Base-by-base conservation (phyloP, 805 yeast species). In the Metschnikowia similis region DNA sequence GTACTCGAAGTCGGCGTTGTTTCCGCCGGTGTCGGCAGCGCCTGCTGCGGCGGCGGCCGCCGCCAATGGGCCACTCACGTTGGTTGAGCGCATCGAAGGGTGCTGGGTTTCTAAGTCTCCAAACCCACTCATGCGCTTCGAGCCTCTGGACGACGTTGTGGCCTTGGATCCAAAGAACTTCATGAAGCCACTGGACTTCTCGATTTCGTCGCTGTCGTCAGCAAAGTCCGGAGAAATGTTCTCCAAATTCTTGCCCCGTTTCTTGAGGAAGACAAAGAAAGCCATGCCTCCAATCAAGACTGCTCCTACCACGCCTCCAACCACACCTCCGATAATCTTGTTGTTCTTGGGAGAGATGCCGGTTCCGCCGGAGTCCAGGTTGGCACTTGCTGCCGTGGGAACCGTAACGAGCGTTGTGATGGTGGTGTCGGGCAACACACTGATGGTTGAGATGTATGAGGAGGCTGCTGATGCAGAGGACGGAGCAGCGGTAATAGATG, bases 221-320 rank as follows among this genome's bases (percentile, higher is more conserved):
- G 71, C 71, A 56, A 73, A 73, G 53, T 73, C 76, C 2, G 78
- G 78, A 35, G 71, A 67, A 53, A 71, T 76, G 59, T 73, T 73
- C 39, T 70, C 68, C 34, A 70, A 53, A 13, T 56, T 54, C 40
- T 59, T 56, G 54, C 63, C 64, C 34, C 72, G 59, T 47, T 59
- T 64, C 51, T 64, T 71, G 56, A 71, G 58, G 51, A 69, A 66
- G 35, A 73, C 56, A 48, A 72, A 66, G 14, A 72, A 51, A 9
- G 71, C 75, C 16, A 71, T 52, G 2, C 63, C 60, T 0, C 74
- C 75, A 40, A 73, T 66, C n/a, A 71, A 61, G 28, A 73, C 65
- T 16, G 74, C 64, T 10, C 78, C 78, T n/a, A 77, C 78, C 26
- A 73, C 66, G 1, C 75, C 70, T 0, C 78, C 78, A n/a, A 73